phyloP scores from a whole-genome alignment of 2,329 filamentous ascomycete species.

The Tolypocladium tundrense region DNA sequence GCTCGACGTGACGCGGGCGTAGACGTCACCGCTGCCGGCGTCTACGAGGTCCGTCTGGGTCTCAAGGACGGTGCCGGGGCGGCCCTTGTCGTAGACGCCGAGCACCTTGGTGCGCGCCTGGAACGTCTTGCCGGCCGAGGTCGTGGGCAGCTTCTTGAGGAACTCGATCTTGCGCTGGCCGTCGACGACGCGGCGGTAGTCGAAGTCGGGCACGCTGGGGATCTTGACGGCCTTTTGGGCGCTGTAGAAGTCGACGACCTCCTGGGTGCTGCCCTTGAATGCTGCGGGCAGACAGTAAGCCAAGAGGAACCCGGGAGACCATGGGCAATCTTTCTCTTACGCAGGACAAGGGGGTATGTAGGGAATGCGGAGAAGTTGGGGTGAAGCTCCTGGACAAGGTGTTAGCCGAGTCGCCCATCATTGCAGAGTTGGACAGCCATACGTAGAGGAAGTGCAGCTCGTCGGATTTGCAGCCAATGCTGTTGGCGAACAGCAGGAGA shows the following conservation, averaged over 20 bases:
- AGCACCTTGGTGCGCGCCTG: slow-evolving; percentile 69
- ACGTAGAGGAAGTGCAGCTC: slow-evolving; percentile 92
- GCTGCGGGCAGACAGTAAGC: slow-evolving; percentile 24
- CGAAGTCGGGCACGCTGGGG: slow-evolving; percentile 66
- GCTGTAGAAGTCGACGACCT: slow-evolving; percentile 79
- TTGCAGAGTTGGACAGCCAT: slow-evolving; percentile 9
- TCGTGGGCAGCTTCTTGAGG: slow-evolving; percentile 63
- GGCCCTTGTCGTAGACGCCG: slow-evolving; percentile 85
- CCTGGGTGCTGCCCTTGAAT: slow-evolving; percentile 67
- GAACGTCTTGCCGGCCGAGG: slow-evolving; percentile 62
- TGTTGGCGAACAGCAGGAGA: slow-evolving; percentile 79
- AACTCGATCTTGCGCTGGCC: slow-evolving; percentile 75
- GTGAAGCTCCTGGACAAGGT: slow-evolving; percentile 59
- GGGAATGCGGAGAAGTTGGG: slow-evolving; percentile 82
- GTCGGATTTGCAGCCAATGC: slow-evolving; percentile 73
- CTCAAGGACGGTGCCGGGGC: slow-evolving; percentile 71
- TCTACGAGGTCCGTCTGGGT: slow-evolving; percentile 71
- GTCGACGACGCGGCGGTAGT: slow-evolving; percentile 65
- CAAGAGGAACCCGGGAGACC: neutral
- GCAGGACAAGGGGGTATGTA: slow-evolving; percentile 74
- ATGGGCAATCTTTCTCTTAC: slow-evolving; percentile 29
- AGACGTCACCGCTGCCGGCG: slow-evolving; percentile 56
- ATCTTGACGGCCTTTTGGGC: slow-evolving; percentile 56
- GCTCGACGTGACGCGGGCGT: slow-evolving; percentile 57
- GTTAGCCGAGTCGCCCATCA: neutral